Base-by-base conservation (phyloP, 108 stramenopile genomes). In the Discostella stelligeroides region DNA sequence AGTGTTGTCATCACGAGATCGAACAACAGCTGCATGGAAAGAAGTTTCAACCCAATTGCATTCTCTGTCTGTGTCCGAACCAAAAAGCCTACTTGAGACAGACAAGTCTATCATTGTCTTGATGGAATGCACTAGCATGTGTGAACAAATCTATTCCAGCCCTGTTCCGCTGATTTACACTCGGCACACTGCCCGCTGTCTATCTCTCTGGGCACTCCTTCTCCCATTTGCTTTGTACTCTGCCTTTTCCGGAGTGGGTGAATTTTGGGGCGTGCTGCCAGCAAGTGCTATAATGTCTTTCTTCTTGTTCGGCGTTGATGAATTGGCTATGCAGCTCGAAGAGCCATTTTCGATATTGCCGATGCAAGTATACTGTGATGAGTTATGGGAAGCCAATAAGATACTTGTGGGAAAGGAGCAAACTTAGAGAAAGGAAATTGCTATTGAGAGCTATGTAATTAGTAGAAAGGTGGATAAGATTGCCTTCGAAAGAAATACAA, bases 311-410 rank as follows among this genome's bases (percentile, higher is more conserved):
- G 91, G 91, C 11, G 84, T 89, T 27, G 91, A 88, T 37, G 88
- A 88, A 47, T 64, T 89, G 47, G 85, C 86, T 9, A 79, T 73
- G 38, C 88, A 92, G 48, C 54, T 90, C 51, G 88, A 92, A 76
- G 91, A 92, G 45, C 91, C 91, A 20, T 92, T 92, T 68, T 75
- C 84, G 2, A 84, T 92, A 49, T 49, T 92, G 8, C 91, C 88
- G 9, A 76, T 91, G 81, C 66, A 78, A 25, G 71, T 57, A 42
- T 84, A 87, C 40, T 82, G 81, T 50, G 68, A 75, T 18, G 65
- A 59, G 1, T 68, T 63, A 46, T 46, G 20, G 28, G 46, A 47
- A 46, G 42, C 57, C 10, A 58, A 58, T 37, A 29, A 34, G 29
- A 18, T 58, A 18, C 9, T 58, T 10, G 30, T 58, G 1, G 57